Evolutionary conservation across 2,329 filamentous ascomycete species (phyloP).

Genomic region (Fusarium oxysporum): DNA sequence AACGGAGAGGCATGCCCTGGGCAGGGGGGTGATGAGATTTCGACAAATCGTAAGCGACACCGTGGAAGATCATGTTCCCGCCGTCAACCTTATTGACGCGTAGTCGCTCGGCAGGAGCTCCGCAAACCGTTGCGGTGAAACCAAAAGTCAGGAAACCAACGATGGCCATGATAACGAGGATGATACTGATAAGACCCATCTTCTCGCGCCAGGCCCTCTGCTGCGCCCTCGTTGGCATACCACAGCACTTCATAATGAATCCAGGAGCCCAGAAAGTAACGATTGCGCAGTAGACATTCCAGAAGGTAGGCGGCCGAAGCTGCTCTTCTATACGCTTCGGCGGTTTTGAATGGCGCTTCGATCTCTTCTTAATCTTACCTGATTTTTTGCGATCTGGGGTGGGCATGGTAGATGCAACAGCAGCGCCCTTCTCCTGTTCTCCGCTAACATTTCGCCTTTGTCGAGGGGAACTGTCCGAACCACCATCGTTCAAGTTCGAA

Average conservation of each 20-base stretch:
- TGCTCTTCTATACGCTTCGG: slow-evolving; percentile 69
- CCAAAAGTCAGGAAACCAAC: slow-evolving; percentile 98
- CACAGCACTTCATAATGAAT: slow-evolving; percentile 85
- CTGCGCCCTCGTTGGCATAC: slow-evolving; percentile 86
- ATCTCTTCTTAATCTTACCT: slow-evolving; percentile 73
- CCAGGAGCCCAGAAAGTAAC: slow-evolving; percentile 96
- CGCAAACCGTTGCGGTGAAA: slow-evolving; percentile 90
- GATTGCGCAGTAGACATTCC: slow-evolving; percentile 95
- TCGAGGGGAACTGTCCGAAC: slow-evolving; percentile 59
- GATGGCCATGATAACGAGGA: slow-evolving; percentile 84
- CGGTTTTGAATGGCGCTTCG: slow-evolving; percentile 58
- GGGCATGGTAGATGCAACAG: slow-evolving; percentile 49
- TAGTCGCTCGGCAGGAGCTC: slow-evolving; percentile 75
- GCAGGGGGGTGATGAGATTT: slow-evolving; percentile 83
- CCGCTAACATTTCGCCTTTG: slow-evolving; percentile 51
- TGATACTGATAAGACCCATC: slow-evolving; percentile 95
- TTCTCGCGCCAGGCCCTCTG: slow-evolving; percentile 97
- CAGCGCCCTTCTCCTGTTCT: slow-evolving; percentile 50
- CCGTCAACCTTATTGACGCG: slow-evolving; percentile 82
- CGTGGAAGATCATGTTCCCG: slow-evolving; percentile 97
- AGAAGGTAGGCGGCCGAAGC: slow-evolving; percentile 84
- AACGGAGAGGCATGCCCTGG: slow-evolving; percentile 74
- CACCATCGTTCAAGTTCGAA: slow-evolving; percentile 59
- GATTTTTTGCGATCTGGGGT: slow-evolving; percentile 57
- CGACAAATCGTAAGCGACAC: slow-evolving; percentile 86